Conservation (phyloP, 2,329 filamentous ascomycete genomes). For the Lachnellula willkommii region DNA sequence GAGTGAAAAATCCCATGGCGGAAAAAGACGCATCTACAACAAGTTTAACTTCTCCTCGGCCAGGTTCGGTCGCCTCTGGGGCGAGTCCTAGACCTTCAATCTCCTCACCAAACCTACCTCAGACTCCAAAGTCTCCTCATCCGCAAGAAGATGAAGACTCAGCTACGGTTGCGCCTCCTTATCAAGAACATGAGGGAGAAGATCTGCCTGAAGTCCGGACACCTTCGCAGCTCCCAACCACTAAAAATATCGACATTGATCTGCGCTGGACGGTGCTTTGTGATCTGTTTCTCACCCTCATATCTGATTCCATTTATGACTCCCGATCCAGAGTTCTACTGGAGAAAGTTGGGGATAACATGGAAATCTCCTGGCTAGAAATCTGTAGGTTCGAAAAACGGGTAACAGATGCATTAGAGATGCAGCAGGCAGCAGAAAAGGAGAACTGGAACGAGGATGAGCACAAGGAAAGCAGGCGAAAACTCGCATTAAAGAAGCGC, state of each 20-base stretch:
- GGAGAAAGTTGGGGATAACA: slow-evolving; percentile 72
- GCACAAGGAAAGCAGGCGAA: slow-evolving; percentile 81
- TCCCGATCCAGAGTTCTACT: slow-evolving; percentile 78
- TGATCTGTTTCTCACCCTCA: slow-evolving; percentile 90
- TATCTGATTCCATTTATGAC: slow-evolving; percentile 93
- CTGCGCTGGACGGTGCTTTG: slow-evolving; percentile 95
- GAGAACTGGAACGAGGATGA: slow-evolving; percentile 98
- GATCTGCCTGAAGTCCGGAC: slow-evolving; percentile 75
- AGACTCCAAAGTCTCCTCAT: slow-evolving; percentile 2
- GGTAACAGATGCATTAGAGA: slow-evolving; percentile 92
- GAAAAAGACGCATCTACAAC: slow-evolving; percentile 36
- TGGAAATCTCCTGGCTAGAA: slow-evolving; percentile 83
- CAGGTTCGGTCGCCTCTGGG: slow-evolving; percentile 18
- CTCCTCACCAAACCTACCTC: slow-evolving; percentile 15
- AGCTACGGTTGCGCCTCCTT: slow-evolving; percentile 52
- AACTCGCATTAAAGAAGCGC: slow-evolving; percentile 72
- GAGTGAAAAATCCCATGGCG: slow-evolving; percentile 88
- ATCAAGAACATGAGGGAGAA: slow-evolving; percentile 59
- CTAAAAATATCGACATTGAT: slow-evolving; percentile 87
- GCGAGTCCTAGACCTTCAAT: slow-evolving; percentile 30
- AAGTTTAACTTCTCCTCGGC: slow-evolving; percentile 19
- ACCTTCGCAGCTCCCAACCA: slow-evolving; percentile 75
- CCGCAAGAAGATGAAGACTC: slow-evolving; percentile 33
- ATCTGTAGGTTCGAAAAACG: slow-evolving; percentile 96
- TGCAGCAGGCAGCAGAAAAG: slow-evolving; percentile 90